Evolutionary conservation across 2,329 filamentous ascomycete genomes (phyloP), one percentile per base, ranked within the genome.

Genomic region (Colletotrichum trifolii): DNA sequence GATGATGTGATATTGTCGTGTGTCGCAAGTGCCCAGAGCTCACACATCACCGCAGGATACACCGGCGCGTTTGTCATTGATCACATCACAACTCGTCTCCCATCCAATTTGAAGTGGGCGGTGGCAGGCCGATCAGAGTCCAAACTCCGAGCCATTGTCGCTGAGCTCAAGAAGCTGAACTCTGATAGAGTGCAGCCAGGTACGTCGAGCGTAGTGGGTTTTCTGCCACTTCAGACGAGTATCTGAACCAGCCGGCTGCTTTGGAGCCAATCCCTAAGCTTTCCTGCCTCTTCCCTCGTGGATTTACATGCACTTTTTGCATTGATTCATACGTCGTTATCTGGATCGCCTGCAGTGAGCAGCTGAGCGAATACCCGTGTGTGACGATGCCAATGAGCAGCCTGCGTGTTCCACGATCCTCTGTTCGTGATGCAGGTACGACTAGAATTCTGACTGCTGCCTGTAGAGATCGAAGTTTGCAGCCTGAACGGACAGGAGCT

Each of bases 71-170:
- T 91, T 70, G 89, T 89, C 2, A 89, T 90, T 35, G 89, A 96
- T 75, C 88, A 96, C 76, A 90, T 97, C 72, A 84, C 88, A 56
- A 84, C 83, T 12, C 80, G 87, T 69, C 82, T 93, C 1, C 91
- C 94, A 0, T 92, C 91, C 15, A 87, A 93, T 74, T 77, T 97
- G 67, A 93, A 88, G 81, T 97, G 94, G 94, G 94, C 93, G 12
- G 82, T 97, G 60, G 92, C 93, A 49, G 94, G 94, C 36, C 91
- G 94, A 34, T 94, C 92, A n/a, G 81, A 84, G 53, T 80, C 83
- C 53, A 97, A 97, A 76, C 84, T 98, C 5, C 85, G 91, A 69
- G 78, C 80, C 45, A 77, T 97, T 10, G 87, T 89, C 8, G 81
- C 88, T 56, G 87, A 92, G 59, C 84, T 94, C 74, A 88, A 88